Evolutionary conservation across 2,329 filamentous ascomycete species (phyloP), one percentile per base, ranked within the genome.

Genomic region (Diaporthe longicolla): DNA sequence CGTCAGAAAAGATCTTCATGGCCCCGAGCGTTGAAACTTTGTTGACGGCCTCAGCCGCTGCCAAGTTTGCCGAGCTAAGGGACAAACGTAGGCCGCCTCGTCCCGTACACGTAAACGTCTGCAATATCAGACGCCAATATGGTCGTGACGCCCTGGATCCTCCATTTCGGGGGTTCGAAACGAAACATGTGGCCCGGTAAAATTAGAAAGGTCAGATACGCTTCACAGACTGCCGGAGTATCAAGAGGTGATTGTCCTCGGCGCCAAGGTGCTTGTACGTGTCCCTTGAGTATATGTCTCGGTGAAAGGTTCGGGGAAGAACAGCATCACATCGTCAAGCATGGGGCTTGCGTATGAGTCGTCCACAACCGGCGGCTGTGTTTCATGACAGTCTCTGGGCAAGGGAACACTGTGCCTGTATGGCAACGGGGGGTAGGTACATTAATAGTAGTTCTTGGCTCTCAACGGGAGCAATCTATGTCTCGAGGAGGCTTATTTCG

Each of bases 11-110:
- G 63, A 68, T 57, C 50, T 70, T 52, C 57, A 71, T 45, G 24
- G 54, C 69, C 58, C 48, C 57, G 58, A 59, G 55, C 55, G 69
- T 59, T 37, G 54, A 68, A 63, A 40, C 61, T 57, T 59, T 54
- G 48, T 61, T n/a, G 40, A 55, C 70, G 55, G 70, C 52, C 65
- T 59, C 55, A 73, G 72, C 72, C 72, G 72, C 72, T 40, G 54
- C 63, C 61, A 74, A 63, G 37, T 35, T 35, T 72, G 61, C 59
- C 61, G 43, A 70, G 55, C 45, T 9, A 52, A 55, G 24, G 48
- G 48, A 59, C 48, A 74, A 61, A 66, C 37, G 61, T 58, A 55
- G 35, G 58, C 43, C 35, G 37, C 69, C 58, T 43, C 69, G 68
- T 57, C 69, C 57, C 57, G 69, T 24, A 55, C 59, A 21, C 55